Percentiles rank a stretch among this genome's conserved stretches.
These are phyloP conservation scores for Fusarium heterosporum DNA, from an alignment of 2,329 filamentous ascomycete species.

Conservation along the genomic window DNA sequence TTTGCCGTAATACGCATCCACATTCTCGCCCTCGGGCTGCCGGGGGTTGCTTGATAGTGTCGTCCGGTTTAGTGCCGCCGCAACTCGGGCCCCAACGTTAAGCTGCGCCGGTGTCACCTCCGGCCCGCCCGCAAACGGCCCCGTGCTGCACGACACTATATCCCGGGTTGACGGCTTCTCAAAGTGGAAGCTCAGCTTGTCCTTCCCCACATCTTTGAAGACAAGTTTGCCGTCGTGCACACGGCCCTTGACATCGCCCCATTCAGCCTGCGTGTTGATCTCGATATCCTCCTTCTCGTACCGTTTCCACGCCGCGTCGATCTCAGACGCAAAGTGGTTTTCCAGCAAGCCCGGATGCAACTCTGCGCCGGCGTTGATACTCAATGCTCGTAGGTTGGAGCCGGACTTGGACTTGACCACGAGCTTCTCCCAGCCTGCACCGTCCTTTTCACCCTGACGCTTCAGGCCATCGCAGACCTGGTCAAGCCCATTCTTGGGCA, in stretches of 20 bases:
- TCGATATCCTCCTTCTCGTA: constrained; percentile 59
- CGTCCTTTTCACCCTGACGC: constrained; percentile 59
- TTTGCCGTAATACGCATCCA: constrained; percentile 63
- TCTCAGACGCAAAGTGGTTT: constrained; percentile 63
- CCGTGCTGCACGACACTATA: constrained; percentile 66
- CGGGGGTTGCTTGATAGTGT: constrained; percentile 68
- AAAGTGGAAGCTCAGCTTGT: constrained; percentile 49
- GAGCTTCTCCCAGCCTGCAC: constrained; percentile 64
- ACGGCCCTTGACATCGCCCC: constrained; percentile 61
- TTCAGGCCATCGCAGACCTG: constrained; percentile 59
- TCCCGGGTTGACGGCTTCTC: constrained; percentile 60
- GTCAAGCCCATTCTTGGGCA: constrained; percentile 60
- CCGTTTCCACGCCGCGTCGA: constrained; percentile 64
- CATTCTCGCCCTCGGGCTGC: constrained; percentile 65
- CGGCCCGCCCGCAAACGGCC: constrained; percentile 61
- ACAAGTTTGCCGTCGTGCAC: constrained; percentile 55
- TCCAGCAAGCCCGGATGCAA: constrained; percentile 59
- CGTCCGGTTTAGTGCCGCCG: constrained; percentile 80
- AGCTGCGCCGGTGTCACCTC: constrained; percentile 61
- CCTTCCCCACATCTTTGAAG: constrained; percentile 57
- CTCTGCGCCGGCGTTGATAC: constrained; percentile 63
- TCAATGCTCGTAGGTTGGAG: constrained; percentile 62
- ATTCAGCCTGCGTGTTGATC: constrained; percentile 66
- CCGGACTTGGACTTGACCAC: constrained; percentile 57
- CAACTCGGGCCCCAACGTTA: constrained; percentile 77